These are phyloP conservation scores for Kodamaea anthophila DNA, from an alignment of 1,139 yeast species.

Conservation along the genomic window DNA sequence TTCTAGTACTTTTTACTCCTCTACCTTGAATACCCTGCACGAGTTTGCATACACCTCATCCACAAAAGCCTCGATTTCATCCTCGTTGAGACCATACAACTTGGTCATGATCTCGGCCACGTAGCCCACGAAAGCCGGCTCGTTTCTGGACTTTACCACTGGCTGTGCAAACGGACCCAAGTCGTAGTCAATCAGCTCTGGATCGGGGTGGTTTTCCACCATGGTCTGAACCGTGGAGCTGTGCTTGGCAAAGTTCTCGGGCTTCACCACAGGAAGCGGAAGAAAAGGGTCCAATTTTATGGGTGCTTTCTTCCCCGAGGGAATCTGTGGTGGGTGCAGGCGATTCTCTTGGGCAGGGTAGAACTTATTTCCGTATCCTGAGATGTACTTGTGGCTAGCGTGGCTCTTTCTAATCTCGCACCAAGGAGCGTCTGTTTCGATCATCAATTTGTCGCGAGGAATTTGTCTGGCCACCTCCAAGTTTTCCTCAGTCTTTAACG, in stretches of 20 bases:
- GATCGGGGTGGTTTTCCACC: constrained; percentile 10
- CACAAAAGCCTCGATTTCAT: constrained; percentile 47
- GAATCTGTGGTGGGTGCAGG: constrained; percentile 10
- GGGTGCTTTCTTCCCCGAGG: constrained; percentile 10
- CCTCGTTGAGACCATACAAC: constrained; percentile 32
- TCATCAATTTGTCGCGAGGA: constrained; percentile 64
- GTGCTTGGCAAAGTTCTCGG: constrained; percentile 46
- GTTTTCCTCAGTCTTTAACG: constrained; percentile 73
- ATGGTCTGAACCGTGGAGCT: constrained; percentile 6
- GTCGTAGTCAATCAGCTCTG: constrained; percentile 7
- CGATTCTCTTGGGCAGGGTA: constrained; percentile 36
- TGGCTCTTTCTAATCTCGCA: constrained; percentile 87
- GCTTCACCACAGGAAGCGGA: constrained; percentile 60
- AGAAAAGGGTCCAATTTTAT: constrained; percentile 40
- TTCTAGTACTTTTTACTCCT: too few relatives aligned
- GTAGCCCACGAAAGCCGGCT: constrained; percentile 78
- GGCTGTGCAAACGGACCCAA: constrained; percentile 39
- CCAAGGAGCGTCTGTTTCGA: constrained; percentile 99
- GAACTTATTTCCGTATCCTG: constrained; percentile 48
- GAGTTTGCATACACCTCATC: constrained; percentile 63
- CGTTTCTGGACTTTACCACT: constrained; percentile 79
- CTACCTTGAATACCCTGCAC: constrained; percentile 43
- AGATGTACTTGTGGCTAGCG: constrained; percentile 56
- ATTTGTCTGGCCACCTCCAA: constrained; percentile 56
- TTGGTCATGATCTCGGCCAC: constrained; percentile 76